Conservation (phyloP, 345 rosid genomes). For the Euphorbia pulcherrima region DNA sequence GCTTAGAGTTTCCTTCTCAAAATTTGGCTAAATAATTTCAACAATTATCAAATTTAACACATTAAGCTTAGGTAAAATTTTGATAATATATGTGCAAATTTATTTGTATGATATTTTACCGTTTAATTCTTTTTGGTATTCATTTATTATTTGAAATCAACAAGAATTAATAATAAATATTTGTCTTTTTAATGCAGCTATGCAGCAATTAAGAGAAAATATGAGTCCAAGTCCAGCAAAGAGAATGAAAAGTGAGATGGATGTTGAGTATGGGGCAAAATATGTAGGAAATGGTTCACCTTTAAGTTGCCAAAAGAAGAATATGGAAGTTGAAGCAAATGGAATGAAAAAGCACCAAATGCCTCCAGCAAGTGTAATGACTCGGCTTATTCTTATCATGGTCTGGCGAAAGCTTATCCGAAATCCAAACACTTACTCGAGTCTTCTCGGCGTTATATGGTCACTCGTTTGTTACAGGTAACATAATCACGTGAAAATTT, state of each 20-base stretch:
- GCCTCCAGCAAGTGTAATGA: conserved; percentile 27
- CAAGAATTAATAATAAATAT: too few relatives aligned
- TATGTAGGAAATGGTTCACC: conserved; percentile 42
- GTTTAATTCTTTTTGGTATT: too few relatives aligned
- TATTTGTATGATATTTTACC: too few relatives aligned
- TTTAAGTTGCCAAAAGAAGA: conserved; percentile 33
- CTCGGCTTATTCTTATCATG: conserved; percentile 15
- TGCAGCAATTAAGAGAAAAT: conserved; percentile 58
- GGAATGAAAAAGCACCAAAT: conserved; percentile 36
- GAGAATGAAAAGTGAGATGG: conserved; percentile 36
- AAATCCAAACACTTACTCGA: conserved; percentile 23
- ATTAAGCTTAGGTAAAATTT: too few relatives aligned
- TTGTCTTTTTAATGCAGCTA: conserved; percentile 35
- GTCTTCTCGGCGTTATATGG: conserved; percentile 20
- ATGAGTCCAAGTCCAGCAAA: conserved; percentile 42
- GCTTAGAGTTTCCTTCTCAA: too few relatives aligned
- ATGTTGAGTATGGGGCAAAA: conserved; percentile 45
- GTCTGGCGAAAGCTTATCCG: conserved; percentile 23
- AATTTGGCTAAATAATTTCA: too few relatives aligned
- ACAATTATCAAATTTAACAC: too few relatives aligned
- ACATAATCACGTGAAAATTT: too few relatives aligned
- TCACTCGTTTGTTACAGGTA: conserved; percentile 24
- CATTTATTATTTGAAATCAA: too few relatives aligned
- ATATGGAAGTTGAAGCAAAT: conserved; percentile 35
- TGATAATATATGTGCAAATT: too few relatives aligned